Evolutionary conservation across 1,284 basidiomycete species (phyloP).

Genomic region (Inonotus obliquus): DNA sequence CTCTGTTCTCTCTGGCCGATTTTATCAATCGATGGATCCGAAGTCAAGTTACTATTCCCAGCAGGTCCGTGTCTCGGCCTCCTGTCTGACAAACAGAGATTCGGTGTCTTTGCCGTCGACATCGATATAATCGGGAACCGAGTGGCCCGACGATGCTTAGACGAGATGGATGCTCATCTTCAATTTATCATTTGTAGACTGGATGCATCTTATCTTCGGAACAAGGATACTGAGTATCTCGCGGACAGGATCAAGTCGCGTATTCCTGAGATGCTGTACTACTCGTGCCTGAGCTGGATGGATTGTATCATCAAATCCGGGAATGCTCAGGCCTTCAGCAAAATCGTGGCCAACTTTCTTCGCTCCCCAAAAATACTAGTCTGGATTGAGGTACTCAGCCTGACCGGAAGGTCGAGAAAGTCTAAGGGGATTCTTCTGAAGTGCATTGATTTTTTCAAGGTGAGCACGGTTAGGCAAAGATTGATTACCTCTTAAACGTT

Average conservation of each 20-base stretch:
- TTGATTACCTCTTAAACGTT: neutral
- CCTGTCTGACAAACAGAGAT: neutral
- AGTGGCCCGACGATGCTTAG: neutral
- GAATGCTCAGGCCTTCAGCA: neutral
- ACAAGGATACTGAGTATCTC: neutral
- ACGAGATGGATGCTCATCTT: neutral
- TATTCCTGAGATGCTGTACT: neutral
- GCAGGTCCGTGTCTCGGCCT: neutral
- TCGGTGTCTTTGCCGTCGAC: neutral
- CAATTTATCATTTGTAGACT: neutral
- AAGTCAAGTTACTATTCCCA: no score
- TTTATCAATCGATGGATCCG: no score
- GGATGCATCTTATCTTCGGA: neutral
- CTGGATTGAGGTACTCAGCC: neutral
- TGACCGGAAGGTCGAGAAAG: neutral
- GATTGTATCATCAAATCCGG: neutral
- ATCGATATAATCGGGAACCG: neutral
- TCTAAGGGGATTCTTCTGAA: neutral
- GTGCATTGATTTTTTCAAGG: neutral
- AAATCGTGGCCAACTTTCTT: neutral
- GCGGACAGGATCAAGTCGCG: neutral
- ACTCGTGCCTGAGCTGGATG: neutral
- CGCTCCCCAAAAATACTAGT: neutral
- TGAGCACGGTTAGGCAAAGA: neutral
- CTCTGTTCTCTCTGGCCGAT: no score